A percentile compares a stretch with the other conserved stretches of the same genome.
phyloP scores from a whole-genome alignment of 2,329 filamentous ascomycete species.

The Madurella fahalii region DNA sequence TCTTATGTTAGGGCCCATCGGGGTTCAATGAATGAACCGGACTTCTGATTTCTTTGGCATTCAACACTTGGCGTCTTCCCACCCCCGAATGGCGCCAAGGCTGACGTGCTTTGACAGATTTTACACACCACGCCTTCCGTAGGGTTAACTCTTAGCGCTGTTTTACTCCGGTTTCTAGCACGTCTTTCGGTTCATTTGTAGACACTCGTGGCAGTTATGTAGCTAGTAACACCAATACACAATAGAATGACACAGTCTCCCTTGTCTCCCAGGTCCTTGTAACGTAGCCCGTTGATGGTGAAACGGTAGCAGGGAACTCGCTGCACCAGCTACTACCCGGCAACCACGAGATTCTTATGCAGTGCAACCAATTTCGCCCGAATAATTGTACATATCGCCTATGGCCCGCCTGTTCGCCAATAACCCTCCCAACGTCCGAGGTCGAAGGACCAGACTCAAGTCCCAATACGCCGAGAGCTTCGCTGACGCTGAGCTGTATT shows the following conservation, averaged over 20 bases:
- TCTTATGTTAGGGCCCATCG: conserved; percentile 79
- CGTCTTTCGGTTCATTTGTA: not conserved
- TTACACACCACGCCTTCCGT: not conserved
- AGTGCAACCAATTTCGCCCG: not conserved
- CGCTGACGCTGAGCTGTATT: not conserved
- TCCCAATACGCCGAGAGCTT: not conserved
- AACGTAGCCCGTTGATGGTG: not conserved
- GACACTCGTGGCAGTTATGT: not conserved
- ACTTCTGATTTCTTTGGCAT: conserved; percentile 63
- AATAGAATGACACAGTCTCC: not conserved
- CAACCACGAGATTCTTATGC: not conserved
- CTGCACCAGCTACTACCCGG: not conserved
- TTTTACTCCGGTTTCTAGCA: not conserved
- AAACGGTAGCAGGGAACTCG: not conserved
- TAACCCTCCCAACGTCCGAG: not conserved
- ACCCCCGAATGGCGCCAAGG: not conserved
- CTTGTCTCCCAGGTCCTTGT: not conserved
- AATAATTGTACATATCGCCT: conserved; percentile 12
- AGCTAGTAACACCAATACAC: not conserved
- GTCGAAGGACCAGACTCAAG: not conserved
- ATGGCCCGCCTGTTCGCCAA: too few species aligned
- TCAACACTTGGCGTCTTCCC: not conserved
- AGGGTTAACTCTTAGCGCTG: too few species aligned
- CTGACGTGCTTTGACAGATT: conserved; percentile 19
- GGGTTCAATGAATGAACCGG: conserved; percentile 74